These are phyloP conservation scores for Naganishia randhawae DNA, from an alignment of 768 basidiomycete genomes.

Conservation along the genomic window DNA sequence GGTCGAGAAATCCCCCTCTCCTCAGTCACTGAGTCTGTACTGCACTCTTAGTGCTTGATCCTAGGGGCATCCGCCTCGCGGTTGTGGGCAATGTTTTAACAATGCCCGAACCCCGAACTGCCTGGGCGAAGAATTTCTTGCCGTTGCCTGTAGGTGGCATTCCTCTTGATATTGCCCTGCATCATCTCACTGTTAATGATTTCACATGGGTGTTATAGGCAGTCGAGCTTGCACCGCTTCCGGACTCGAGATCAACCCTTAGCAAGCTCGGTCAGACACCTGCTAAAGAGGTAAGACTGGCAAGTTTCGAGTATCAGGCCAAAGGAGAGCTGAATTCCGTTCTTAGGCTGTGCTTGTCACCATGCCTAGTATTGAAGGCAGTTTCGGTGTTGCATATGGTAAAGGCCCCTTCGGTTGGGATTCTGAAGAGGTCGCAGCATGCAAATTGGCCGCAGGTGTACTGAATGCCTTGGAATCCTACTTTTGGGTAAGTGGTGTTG, in stretches of 20 bases:
- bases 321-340: not conserved
- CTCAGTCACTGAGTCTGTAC: not conserved
- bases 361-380: constrained; percentile 90
- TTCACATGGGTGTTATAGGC: not conserved
- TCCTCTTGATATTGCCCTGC: not conserved
- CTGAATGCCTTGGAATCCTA: constrained; percentile 91
- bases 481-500: constrained; percentile 66
- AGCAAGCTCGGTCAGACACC: constrained; percentile 72
- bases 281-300: constrained; percentile 59
- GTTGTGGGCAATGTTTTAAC: constrained; percentile 80
- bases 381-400: constrained; percentile 72
- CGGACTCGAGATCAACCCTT: constrained; percentile 64
- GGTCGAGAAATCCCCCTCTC: constrained; percentile 55
- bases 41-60: constrained; percentile 61
- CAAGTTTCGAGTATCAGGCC: constrained; percentile 1
- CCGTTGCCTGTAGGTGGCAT: constrained; percentile 59
- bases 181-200: not conserved
- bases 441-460: constrained; percentile 77
- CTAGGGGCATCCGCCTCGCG: constrained; percentile 78
- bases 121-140: constrained; percentile 70
- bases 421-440: constrained; percentile 77
- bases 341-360: constrained; percentile 75
- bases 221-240: constrained; percentile 35
- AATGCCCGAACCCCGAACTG: constrained; percentile 66
- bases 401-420: constrained; percentile 75